These are phyloP conservation scores for Amphibolis antarctica DNA, from an alignment of 106 monocot species.

Conservation along the genomic window DNA sequence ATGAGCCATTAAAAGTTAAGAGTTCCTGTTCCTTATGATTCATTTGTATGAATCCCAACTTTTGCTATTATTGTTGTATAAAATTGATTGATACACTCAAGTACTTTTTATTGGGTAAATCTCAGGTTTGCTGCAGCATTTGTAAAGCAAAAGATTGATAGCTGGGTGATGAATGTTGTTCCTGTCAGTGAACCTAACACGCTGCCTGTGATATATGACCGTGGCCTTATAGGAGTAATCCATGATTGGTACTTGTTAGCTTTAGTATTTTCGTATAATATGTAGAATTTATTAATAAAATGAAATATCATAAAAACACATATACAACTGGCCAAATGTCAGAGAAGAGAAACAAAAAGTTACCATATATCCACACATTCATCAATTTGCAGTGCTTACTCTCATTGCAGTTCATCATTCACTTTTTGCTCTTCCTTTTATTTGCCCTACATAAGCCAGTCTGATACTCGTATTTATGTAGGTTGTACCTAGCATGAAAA, in stretches of 20 bases:
- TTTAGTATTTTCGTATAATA: not conserved
- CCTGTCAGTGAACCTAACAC: slow-evolving; percentile 76
- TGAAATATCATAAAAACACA: too few relatives aligned
- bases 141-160: slow-evolving; percentile 46
- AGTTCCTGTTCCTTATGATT: not conserved
- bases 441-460: too few relatives aligned
- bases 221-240: slow-evolving; percentile 71
- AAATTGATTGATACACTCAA: not conserved
- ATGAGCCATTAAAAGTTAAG: too few relatives aligned
- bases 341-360: too few relatives aligned
- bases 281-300: not conserved
- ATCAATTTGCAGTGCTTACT: too few relatives aligned
- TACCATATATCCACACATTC: too few relatives aligned
- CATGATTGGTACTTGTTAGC: slow-evolving; percentile 62
- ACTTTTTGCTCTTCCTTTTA: too few relatives aligned
- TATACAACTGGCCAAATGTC: too few relatives aligned
- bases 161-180: slow-evolving; percentile 97
- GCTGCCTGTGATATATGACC: slow-evolving; percentile 87
- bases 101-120: not conserved
- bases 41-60: not conserved
- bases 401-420: too few relatives aligned
- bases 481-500: not conserved
- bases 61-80: not conserved
- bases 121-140: slow-evolving; percentile 89
- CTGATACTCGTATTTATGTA: too few relatives aligned